Evolutionary conservation across 169 alveolate species (phyloP), one percentile per base, ranked within the genome.

Genomic region (Plasmodium inui): DNA sequence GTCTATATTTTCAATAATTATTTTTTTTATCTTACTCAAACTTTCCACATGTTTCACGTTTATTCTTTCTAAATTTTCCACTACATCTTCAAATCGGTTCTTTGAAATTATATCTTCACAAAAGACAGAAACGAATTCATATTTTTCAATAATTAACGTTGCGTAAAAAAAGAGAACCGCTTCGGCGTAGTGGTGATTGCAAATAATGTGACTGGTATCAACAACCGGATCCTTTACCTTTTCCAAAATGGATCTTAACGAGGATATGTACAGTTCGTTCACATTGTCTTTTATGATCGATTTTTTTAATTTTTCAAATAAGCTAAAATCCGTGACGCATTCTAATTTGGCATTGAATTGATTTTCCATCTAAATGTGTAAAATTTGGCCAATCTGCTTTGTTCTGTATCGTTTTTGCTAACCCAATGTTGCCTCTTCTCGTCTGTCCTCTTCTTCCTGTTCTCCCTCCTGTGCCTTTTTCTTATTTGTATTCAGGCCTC

Each of bases 1-100:
- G 30, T 55, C 85, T 74, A 86, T 55, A 86, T 74, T 86, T 53
- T 86, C 86, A 22, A 32, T 53, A 74, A 86, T 86, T n/a, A 86
- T 34, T 50, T 55, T 76, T 50, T 74, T 74, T 74, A 86, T 53
- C 17, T 76, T 86, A 22, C 70, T 53, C 32, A 86, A 73, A 32
- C 80, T 46, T 9, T 86, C 55, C 17, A 32, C 50, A 55, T 86
- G 30, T 17, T 55, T 74, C 44, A 53, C 34, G 74, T 86, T 86
- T 74, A 28, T 74, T 50, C 53, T 34, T 32, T 46, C 34, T 19
- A 86, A n/a, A 30, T 10, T 34, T 34, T 86, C 85, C 67, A 50
- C 41, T 28, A 53, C 71, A 10, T 70, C 32, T 32, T 86, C 82
- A 30, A 74, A 12, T 44, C 12, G 46, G 44, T 50, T 73, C 44